These are phyloP conservation scores for Euphorbia celastroides DNA, from an alignment of 441 rosid species.

Conservation along the genomic window DNA sequence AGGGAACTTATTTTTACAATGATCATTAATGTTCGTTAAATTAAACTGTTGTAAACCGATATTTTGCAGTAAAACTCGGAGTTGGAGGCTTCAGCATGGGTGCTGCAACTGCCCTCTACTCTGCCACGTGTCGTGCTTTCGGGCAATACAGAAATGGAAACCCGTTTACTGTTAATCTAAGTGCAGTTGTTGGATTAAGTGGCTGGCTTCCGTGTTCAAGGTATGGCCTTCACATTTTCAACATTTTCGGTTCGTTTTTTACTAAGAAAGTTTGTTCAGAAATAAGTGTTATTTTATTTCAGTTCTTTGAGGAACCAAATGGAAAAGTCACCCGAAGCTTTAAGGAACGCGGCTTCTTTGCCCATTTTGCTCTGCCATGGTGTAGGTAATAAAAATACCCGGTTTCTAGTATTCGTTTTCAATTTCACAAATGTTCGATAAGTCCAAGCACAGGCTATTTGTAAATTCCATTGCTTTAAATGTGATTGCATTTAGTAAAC, in stretches of 20 bases:
- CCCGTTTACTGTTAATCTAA: slow-evolving; percentile 56
- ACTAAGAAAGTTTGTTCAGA: slow-evolving; percentile 1
- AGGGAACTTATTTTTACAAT: not conserved
- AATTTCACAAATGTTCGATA: not conserved
- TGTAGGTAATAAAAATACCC: slow-evolving; percentile 35
- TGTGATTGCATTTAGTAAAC: too few species aligned
- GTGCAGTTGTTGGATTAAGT: slow-evolving; percentile 32
- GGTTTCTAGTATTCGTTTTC: not conserved
- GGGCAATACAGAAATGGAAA: slow-evolving; percentile 68
- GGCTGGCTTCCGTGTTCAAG: slow-evolving; percentile 96
- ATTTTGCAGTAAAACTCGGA: slow-evolving; percentile 69
- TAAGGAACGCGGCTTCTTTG: slow-evolving; percentile 57
- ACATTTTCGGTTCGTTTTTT: too few species aligned
- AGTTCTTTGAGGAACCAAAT: slow-evolving; percentile 48
- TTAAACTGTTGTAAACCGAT: not conserved
- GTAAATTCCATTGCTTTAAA: not conserved
- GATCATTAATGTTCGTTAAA: not conserved
- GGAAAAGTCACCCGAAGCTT: slow-evolving; percentile 40
- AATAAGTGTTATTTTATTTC: slow-evolving; percentile 14
- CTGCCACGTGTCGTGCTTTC: slow-evolving; percentile 61
- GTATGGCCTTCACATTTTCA: slow-evolving; percentile 25
- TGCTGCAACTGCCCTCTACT: slow-evolving; percentile 74
- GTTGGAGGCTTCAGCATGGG: slow-evolving; percentile 99
- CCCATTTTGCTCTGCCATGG: slow-evolving; percentile 84
- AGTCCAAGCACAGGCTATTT: not conserved